Conservation (phyloP, 306 rosid genomes). For the Abrus pulchellus region DNA sequence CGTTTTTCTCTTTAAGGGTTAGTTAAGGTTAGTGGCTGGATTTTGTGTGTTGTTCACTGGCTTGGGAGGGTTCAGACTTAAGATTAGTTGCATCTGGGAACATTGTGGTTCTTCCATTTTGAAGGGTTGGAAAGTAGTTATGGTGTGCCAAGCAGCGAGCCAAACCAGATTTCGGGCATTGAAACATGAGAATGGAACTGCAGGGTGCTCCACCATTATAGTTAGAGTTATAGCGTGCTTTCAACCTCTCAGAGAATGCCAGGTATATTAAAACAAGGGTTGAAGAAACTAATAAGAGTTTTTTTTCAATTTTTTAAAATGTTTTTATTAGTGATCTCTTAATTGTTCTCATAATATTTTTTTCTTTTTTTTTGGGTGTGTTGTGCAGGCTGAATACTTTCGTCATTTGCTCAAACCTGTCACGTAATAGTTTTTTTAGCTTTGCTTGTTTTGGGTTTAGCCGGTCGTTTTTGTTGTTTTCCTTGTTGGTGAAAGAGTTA, state of each 20-base stretch:
- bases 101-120: constrained; percentile 52
- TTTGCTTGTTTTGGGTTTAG: constrained; percentile 61
- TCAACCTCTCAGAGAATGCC: constrained; percentile 98
- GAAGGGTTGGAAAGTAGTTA: constrained; percentile 83
- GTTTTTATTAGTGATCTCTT: not conserved
- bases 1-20: not conserved
- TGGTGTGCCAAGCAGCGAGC: constrained; percentile 99
- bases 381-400: constrained; percentile 92
- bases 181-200: constrained; percentile 93
- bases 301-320: not conserved
- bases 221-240: constrained; percentile 98
- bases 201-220: constrained; percentile 88
- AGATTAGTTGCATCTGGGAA: constrained; percentile 49
- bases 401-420: constrained; percentile 99
- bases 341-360: not conserved
- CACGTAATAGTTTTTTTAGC: constrained; percentile 68
- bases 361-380: constrained; percentile 34
- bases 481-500: constrained; percentile 68
- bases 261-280: constrained; percentile 60
- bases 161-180: constrained; percentile 99
- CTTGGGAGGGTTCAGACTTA: constrained; percentile 29
- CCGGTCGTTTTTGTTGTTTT: constrained; percentile 73
- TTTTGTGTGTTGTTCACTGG: constrained; percentile 31
- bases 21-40: not conserved
- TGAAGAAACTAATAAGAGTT: not conserved